Evolutionary conservation across 176 grass and related monocot genomes (phyloP).

Genomic region (Eleusine indica): DNA sequence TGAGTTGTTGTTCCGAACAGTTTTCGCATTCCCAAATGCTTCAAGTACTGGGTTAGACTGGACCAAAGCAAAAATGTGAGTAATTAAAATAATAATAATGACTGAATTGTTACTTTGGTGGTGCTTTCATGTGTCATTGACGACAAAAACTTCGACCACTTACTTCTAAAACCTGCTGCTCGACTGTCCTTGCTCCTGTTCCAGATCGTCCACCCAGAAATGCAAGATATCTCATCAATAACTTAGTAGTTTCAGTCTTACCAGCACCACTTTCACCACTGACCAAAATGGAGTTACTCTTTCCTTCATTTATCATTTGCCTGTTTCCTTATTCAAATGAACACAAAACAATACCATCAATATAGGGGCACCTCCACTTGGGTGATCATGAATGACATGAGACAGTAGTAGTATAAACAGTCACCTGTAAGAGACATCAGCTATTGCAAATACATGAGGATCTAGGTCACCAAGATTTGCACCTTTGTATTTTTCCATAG

Average conservation of each 20-base stretch:
- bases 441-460: conserved; percentile 93
- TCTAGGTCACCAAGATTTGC: conserved; percentile 74
- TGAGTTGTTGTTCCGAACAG: conserved; percentile 97
- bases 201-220: conserved; percentile 84
- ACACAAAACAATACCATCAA: conserved; percentile 55
- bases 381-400: conserved; percentile 22
- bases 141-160: conserved; percentile 32
- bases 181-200: conserved; percentile 87
- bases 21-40: conserved; percentile 99
- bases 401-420: conserved; percentile 47
- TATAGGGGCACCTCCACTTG: conserved; percentile 34
- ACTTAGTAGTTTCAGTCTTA: conserved; percentile 97
- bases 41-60: conserved; percentile 99
- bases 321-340: conserved; percentile 78
- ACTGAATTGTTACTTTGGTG: conserved; percentile 16
- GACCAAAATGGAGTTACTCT: conserved; percentile 96
- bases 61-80: conserved; percentile 35
- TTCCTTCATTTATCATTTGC: conserved; percentile 98
- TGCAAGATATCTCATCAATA: conserved; percentile 96
- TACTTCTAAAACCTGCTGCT: conserved; percentile 98
- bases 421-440: conserved; percentile 95
- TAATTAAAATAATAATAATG: conserved; percentile 10
- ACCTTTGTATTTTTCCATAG: conserved; percentile 96
- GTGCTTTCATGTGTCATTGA: conserved; percentile 14
- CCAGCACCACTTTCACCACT: conserved; percentile 99